Evolutionary conservation across 225 moss, liverwort and hornwort genomes (phyloP).

Genomic region (Anthoceros angustus): DNA sequence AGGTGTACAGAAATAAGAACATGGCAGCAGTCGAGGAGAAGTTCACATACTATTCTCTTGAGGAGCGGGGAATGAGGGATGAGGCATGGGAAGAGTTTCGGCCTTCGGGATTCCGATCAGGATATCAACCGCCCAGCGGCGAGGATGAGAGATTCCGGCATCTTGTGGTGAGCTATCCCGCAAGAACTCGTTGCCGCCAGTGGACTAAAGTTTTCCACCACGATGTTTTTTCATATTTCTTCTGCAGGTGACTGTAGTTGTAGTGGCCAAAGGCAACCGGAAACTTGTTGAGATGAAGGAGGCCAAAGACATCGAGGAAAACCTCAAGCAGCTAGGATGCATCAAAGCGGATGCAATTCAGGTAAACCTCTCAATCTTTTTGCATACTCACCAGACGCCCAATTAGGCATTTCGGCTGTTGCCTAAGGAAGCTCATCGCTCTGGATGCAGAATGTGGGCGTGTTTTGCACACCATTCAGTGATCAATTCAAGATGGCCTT

Average conservation of each 20-base stretch:
- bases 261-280: neutral
- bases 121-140: neutral
- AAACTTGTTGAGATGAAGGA: neutral
- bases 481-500: conserved; percentile 1
- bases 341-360: neutral
- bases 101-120: neutral
- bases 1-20: neutral
- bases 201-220: neutral
- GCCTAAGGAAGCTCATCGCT: too few species aligned
- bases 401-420: too few species aligned
- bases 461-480: neutral
- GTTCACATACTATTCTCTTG: neutral
- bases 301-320: conserved; percentile 1
- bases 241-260: neutral
- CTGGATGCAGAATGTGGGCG: neutral
- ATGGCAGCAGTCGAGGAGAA: neutral
- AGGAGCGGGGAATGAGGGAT: conserved; percentile 4
- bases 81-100: neutral
- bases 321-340: neutral
- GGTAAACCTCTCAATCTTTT: neutral
- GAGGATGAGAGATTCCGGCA: neutral
- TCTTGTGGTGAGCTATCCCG: neutral
- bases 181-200: neutral
- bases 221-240: neutral
- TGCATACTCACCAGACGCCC: neutral